These are phyloP conservation scores for Coemansia erecta DNA, from an alignment of 192 early-diverging fungal species.

Conservation along the genomic window DNA sequence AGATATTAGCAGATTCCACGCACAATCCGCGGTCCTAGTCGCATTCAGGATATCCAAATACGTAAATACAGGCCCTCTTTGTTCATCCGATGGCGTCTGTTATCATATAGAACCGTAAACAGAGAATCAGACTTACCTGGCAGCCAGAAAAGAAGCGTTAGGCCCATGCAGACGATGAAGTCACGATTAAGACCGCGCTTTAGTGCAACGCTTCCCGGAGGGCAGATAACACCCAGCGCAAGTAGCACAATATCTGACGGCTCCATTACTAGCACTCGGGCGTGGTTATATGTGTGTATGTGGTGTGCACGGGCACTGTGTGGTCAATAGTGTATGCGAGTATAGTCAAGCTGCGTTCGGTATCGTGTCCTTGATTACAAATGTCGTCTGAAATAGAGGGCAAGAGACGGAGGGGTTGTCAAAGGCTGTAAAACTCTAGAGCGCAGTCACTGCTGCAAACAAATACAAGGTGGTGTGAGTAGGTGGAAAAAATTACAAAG, in stretches of 20 bases:
- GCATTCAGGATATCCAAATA: too few species aligned
- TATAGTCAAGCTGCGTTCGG: neutral
- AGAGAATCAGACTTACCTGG: slow-evolving; percentile 52
- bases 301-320: neutral
- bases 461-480: neutral
- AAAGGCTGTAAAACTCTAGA: too few species aligned
- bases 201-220: slow-evolving; percentile 63
- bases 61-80: too few species aligned
- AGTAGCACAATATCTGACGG: slow-evolving; percentile 49
- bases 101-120: neutral
- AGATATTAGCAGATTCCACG: too few species aligned
- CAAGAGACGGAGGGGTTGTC: neutral
- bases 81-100: too few species aligned
- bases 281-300: neutral
- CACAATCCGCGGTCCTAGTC: too few species aligned
- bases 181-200: slow-evolving; percentile 64
- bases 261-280: slow-evolving; percentile 20
- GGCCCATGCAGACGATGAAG: slow-evolving; percentile 64
- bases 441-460: neutral
- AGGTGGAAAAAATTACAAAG: neutral
- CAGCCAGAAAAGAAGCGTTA: slow-evolving; percentile 69
- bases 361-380: too few species aligned
- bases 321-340: too few species aligned
- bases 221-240: slow-evolving; percentile 52
- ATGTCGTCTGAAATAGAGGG: neutral